Percentiles rank a stretch among this genome's conserved stretches.
These are phyloP conservation scores for Bacidia gigantensis DNA, from an alignment of 495 filamentous ascomycete species.

Conservation along the genomic window DNA sequence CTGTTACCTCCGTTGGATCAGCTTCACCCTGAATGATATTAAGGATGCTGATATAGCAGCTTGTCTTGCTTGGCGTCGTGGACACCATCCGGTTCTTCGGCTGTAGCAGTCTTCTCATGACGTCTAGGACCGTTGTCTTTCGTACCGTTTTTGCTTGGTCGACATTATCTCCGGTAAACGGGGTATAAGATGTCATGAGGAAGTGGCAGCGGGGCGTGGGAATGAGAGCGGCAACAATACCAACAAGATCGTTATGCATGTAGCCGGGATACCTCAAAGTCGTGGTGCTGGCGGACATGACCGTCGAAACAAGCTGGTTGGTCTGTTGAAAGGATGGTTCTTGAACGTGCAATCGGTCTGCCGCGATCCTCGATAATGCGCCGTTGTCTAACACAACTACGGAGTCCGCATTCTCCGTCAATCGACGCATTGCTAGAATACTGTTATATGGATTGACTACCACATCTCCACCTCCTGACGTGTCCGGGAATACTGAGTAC, in stretches of 20 bases:
- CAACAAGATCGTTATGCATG: conserved; percentile 98
- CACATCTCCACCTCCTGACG: conserved; percentile 58
- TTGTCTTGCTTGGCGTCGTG: conserved; percentile 85
- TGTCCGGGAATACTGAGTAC: conserved; percentile 95
- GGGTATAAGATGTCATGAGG: conserved; percentile 94
- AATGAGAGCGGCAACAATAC: conserved; percentile 89
- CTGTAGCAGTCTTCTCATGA: conserved; percentile 89
- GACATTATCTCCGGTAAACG: conserved; percentile 89
- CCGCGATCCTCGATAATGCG: conserved; percentile 83
- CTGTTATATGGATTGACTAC: conserved; percentile 99
- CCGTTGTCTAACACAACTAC: conserved; percentile 95
- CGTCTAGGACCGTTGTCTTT: conserved; percentile 93
- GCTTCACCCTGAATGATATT: conserved; percentile 98
- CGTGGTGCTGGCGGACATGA: conserved; percentile 96
- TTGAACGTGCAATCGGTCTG: conserved; percentile 85
- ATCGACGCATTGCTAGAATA: conserved; percentile 72
- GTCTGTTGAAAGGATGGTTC: conserved; percentile 93
- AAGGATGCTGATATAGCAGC: conserved; percentile 96
- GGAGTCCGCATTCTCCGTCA: conserved; percentile 93
- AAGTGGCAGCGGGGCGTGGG: conserved; percentile 95
- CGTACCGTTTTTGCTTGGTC: conserved; percentile 93
- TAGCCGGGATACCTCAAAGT: conserved; percentile 95
- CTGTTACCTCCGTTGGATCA: conserved; percentile 84
- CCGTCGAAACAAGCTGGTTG: conserved; percentile 92
- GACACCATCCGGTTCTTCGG: conserved; percentile 99